A percentile compares a stretch with the other conserved stretches of the same genome.
Evolutionary conservation across 352 stramenopile genomes (phyloP).

Genomic region (Phytopythium boreale): DNA sequence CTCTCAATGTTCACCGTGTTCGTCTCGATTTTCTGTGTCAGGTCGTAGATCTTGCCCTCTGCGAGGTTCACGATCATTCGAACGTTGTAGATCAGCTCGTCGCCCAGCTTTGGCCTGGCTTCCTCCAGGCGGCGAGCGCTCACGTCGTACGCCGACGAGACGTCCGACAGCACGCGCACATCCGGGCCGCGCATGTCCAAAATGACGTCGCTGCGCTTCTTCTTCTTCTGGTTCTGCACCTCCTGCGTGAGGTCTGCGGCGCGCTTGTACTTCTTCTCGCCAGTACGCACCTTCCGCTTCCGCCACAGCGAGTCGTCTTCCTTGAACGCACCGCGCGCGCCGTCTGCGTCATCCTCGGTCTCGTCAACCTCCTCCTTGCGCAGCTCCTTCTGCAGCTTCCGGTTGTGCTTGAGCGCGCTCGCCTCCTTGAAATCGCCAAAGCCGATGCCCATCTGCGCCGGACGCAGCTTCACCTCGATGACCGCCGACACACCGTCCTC

Average conservation of each 20-base stretch:
- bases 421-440: slow-evolving; percentile 94
- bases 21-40: slow-evolving; percentile 65
- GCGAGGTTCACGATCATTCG: slow-evolving; percentile 84
- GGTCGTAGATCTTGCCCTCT: slow-evolving; percentile 72
- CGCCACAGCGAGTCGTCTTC: slow-evolving; percentile 83
- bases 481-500: slow-evolving; percentile 91
- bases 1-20: slow-evolving; percentile 43
- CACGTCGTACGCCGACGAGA: slow-evolving; percentile 67
- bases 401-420: slow-evolving; percentile 90
- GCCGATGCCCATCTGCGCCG: slow-evolving; percentile 91
- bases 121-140: slow-evolving; percentile 36
- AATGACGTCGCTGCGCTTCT: slow-evolving; percentile 63
- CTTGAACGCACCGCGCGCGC: slow-evolving; percentile 20
- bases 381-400: slow-evolving; percentile 90
- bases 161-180: slow-evolving; percentile 64
- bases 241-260: slow-evolving; percentile 65
- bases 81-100: slow-evolving; percentile 92
- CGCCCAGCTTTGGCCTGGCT: slow-evolving; percentile 71
- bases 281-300: slow-evolving; percentile 53
- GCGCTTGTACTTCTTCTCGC: slow-evolving; percentile 53
- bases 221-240: slow-evolving; percentile 45
- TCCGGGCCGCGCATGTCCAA: slow-evolving; percentile 89
- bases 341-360: slow-evolving; percentile 26
- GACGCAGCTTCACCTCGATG: slow-evolving; percentile 93
- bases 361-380: slow-evolving; percentile 66